These are phyloP conservation scores for Daedaleopsis nitida DNA, from an alignment of 768 basidiomycete genomes.

Conservation along the genomic window DNA sequence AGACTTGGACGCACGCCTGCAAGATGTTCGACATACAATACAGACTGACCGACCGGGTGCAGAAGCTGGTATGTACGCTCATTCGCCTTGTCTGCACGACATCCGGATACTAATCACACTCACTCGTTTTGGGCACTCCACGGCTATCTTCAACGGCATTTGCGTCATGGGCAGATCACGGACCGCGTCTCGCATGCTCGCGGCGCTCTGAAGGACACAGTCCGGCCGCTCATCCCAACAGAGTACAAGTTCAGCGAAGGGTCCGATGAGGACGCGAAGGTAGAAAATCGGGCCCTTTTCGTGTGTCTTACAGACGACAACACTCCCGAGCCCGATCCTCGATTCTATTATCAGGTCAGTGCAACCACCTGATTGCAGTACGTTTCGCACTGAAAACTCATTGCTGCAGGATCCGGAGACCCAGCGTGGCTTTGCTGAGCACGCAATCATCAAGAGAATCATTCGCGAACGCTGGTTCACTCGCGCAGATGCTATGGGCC, in stretches of 20 bases:
- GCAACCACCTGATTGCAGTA: too few species aligned
- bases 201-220: background rate
- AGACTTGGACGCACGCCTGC: background rate
- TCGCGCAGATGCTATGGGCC: background rate
- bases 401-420: background rate
- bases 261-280: background rate
- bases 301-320: background rate
- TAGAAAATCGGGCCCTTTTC: background rate
- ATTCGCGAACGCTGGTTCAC: constrained; percentile 1
- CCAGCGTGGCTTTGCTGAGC: background rate
- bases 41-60: background rate
- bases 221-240: background rate
- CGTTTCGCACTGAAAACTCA: too few species aligned
- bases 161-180: constrained; percentile 1
- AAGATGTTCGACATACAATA: background rate
- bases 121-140: too few species aligned
- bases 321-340: background rate
- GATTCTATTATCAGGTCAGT: constrained; percentile 3
- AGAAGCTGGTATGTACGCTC: background rate
- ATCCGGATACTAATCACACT: too few species aligned
- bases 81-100: too few species aligned
- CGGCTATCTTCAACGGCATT: too few species aligned
- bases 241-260: background rate
- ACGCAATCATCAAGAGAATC: background rate
- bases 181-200: background rate